Evolutionary conservation across 1,284 basidiomycete species (phyloP).

Genomic region (Moesziomyces sp.): DNA sequence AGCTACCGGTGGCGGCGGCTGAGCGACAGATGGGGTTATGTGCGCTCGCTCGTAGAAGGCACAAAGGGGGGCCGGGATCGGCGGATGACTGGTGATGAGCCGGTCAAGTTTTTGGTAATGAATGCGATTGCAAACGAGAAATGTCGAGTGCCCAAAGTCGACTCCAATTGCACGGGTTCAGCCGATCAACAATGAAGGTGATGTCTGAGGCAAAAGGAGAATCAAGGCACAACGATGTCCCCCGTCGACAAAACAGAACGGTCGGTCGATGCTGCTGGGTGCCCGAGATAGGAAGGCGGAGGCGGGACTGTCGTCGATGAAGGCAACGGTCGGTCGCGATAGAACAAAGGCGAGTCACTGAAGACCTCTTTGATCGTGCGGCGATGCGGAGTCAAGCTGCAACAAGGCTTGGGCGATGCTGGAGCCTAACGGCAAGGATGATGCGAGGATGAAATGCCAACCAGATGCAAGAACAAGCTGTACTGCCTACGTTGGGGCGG

Average conservation of each 20-base stretch:
- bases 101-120: conserved; percentile 18
- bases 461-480: conserved; percentile 23
- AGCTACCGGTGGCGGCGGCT: neutral
- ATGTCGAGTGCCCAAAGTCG: too few species aligned
- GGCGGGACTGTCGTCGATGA: conserved; percentile 17
- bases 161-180: too few species aligned
- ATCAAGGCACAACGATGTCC: conserved; percentile 29
- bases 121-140: conserved; percentile 4
- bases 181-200: conserved; percentile 41
- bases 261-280: conserved; percentile 39
- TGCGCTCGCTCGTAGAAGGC: conserved; percentile 6
- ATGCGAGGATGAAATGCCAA: conserved; percentile 1
- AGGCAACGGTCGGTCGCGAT: conserved; percentile 14
- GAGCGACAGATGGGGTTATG: conserved; percentile 7
- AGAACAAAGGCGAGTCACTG: conserved; percentile 29
- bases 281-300: neutral
- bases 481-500: conserved; percentile 13
- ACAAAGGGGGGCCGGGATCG: conserved; percentile 14
- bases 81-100: conserved; percentile 15
- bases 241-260: conserved; percentile 43
- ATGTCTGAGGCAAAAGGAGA: conserved; percentile 30
- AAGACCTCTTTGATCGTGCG: conserved; percentile 41
- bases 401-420: conserved; percentile 13
- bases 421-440: conserved; percentile 9
- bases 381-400: conserved; percentile 15